phyloP scores from a whole-genome alignment of 2,329 filamentous ascomycete species.

The Alternaria sp. region DNA sequence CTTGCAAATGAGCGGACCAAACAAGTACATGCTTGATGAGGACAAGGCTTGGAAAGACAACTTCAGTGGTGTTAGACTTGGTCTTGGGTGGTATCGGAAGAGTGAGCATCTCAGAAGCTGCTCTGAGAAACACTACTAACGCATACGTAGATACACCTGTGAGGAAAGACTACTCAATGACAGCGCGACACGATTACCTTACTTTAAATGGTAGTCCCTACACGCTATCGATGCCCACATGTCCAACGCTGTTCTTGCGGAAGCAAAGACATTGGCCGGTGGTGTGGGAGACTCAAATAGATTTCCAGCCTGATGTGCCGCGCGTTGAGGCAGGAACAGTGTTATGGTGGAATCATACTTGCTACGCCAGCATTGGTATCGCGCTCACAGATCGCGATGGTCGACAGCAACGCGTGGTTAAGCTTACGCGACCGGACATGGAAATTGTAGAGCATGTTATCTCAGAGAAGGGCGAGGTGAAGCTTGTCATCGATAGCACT shows the following conservation, averaged over 20 bases:
- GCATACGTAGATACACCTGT: slow-evolving; percentile 58
- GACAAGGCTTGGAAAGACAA: slow-evolving; percentile 23
- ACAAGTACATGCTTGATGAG: slow-evolving; percentile 13
- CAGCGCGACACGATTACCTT: slow-evolving; percentile 55
- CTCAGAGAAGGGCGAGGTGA: slow-evolving; percentile 32
- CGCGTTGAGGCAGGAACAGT: slow-evolving; percentile 63
- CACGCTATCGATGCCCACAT: slow-evolving; percentile 59
- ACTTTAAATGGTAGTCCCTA: slow-evolving; percentile 64
- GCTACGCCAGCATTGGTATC: slow-evolving; percentile 56
- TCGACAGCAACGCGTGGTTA: slow-evolving; percentile 8
- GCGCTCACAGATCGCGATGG: background rate
- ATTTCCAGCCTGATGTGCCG: slow-evolving; percentile 56
- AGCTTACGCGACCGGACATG: slow-evolving; percentile 14
- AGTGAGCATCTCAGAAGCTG: slow-evolving; percentile 29
- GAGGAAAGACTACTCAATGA: slow-evolving; percentile 59
- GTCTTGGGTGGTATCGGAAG: slow-evolving; percentile 26
- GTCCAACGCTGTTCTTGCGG: slow-evolving; percentile 63
- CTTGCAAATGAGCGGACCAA: slow-evolving; percentile 44
- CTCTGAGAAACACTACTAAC: slow-evolving; percentile 47
- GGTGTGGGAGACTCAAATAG: slow-evolving; percentile 55
- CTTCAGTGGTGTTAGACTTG: slow-evolving; percentile 12
- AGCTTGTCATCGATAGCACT: slow-evolving; percentile 13
- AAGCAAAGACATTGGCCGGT: slow-evolving; percentile 61
- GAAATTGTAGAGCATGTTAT: slow-evolving; percentile 23
- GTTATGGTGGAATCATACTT: slow-evolving; percentile 64